Percentiles rank a stretch among this genome's conserved stretches.
phyloP scores from a whole-genome alignment of 305 asterid genomes.

The Solanum hybrid region DNA sequence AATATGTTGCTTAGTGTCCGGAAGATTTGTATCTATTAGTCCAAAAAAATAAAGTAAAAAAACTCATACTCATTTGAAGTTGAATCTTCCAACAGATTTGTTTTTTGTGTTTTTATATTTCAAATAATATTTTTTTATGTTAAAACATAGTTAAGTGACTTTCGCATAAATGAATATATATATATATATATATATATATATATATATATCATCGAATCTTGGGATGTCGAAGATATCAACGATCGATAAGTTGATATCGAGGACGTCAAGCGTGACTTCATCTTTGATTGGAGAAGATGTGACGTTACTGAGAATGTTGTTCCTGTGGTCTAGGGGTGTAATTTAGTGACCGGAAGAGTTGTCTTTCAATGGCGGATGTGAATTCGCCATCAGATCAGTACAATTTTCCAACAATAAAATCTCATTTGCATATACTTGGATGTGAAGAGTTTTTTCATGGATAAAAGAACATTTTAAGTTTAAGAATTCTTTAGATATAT shows the following conservation, averaged over 20 bases:
- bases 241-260: conserved; percentile 47
- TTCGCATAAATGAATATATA: no score
- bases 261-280: conserved; percentile 17
- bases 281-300: not conserved
- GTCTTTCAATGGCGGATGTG: no score
- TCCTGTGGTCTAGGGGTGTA: not conserved
- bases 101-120: not conserved
- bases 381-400: not conserved
- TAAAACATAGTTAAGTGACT: not conserved
- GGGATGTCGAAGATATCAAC: conserved; percentile 23
- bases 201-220: no score
- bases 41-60: not conserved
- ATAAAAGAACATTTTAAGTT: no score
- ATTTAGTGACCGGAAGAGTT: not conserved
- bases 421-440: no score
- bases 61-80: not conserved
- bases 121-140: not conserved
- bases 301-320: not conserved
- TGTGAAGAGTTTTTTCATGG: no score
- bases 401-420: not conserved
- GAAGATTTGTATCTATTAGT: not conserved
- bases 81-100: not conserved
- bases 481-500: no score
- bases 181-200: no score
- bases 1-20: not conserved